These are phyloP conservation scores for Beauveria varroae DNA, from an alignment of 2,329 filamentous ascomycete species.

Conservation along the genomic window DNA sequence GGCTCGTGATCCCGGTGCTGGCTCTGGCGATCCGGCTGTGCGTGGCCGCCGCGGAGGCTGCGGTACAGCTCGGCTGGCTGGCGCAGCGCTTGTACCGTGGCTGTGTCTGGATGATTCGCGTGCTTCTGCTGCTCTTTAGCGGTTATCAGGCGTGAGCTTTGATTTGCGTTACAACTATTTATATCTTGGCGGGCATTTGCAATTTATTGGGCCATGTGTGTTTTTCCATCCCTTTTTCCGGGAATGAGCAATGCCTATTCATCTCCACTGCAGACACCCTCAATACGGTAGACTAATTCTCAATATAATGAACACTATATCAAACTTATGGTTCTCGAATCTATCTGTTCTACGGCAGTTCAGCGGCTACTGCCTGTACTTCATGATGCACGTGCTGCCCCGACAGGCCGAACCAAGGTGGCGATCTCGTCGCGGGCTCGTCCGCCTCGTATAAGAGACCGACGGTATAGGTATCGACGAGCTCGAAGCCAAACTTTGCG, in stretches of 20 bases:
- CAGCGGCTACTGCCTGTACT: not conserved
- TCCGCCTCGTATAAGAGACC: not conserved
- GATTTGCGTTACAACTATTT: not conserved
- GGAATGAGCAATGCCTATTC: not conserved
- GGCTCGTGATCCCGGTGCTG: constrained; percentile 5
- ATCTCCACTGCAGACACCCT: not conserved
- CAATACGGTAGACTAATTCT: not conserved
- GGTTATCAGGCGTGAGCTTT: not conserved
- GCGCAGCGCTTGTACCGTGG: not conserved
- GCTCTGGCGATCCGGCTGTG: constrained; percentile 20
- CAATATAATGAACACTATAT: not conserved
- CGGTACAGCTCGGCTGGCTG: constrained; percentile 21
- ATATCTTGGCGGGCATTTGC: not conserved
- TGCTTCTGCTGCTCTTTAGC: not conserved
- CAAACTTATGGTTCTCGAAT: no score
- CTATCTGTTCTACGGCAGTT: not conserved
- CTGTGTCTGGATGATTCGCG: not conserved
- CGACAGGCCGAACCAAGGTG: not conserved
- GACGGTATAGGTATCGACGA: not conserved
- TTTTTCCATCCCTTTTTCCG: not conserved
- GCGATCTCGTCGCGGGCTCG: not conserved
- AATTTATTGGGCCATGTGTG: not conserved
- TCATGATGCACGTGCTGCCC: no score
- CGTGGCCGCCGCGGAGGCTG: constrained; percentile 21
- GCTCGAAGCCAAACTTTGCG: not conserved